Evolutionary conservation across 1,284 basidiomycete genomes (phyloP).

Genomic region (Papiliotrema nemorosa): DNA sequence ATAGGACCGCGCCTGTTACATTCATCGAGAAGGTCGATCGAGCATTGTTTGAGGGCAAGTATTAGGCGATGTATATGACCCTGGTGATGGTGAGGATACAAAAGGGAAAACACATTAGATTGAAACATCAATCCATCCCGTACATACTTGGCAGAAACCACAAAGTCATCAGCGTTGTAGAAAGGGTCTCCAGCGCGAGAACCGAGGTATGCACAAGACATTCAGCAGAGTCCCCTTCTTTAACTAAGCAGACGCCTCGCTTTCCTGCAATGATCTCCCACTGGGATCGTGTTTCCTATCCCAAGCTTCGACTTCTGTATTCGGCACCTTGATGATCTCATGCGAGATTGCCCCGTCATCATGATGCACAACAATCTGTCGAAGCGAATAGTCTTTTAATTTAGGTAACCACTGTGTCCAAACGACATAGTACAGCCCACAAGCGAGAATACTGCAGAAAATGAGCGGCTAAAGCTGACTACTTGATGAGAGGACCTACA

Average conservation of each 20-base stretch:
- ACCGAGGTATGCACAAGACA: too few species aligned
- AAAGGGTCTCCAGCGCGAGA: too few species aligned
- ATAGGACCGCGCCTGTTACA: neutral
- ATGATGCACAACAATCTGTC: conserved; percentile 36
- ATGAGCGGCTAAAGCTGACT: too few species aligned
- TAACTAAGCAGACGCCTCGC: neutral
- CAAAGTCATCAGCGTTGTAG: too few species aligned
- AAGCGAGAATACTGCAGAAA: conserved; percentile 17
- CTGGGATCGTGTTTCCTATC: conserved; percentile 15
- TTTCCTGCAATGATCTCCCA: neutral
- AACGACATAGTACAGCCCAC: conserved; percentile 45
- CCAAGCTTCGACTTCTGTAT: conserved; percentile 18
- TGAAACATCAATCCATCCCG: too few species aligned
- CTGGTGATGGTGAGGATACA: neutral
- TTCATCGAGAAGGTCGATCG: neutral
- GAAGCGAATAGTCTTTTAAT: conserved; percentile 40
- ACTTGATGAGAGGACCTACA: too few species aligned
- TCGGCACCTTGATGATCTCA: conserved; percentile 17
- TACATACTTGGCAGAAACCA: too few species aligned
- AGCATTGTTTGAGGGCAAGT: neutral
- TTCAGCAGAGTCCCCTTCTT: too few species aligned
- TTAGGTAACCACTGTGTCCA: conserved; percentile 46
- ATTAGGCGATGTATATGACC: neutral
- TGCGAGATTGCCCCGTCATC: conserved; percentile 33
- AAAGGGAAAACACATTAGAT: too few species aligned